phyloP scores from a whole-genome alignment of 2,329 filamentous ascomycete genomes.

The Penicillium psychrosexuale region DNA sequence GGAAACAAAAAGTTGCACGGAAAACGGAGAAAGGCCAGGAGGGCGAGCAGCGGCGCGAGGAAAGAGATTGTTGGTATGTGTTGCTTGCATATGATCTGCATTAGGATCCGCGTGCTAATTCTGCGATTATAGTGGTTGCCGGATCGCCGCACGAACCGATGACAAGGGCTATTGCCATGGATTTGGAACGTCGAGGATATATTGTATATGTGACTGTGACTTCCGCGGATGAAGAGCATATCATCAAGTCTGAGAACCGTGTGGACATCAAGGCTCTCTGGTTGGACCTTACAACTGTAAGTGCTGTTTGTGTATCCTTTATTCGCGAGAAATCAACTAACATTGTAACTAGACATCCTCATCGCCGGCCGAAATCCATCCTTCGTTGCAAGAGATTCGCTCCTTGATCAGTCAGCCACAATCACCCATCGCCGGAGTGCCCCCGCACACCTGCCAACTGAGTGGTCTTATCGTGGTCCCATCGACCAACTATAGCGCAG shows the following conservation, averaged over 20 bases:
- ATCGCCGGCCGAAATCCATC: constrained; percentile 54
- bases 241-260: constrained; percentile 72
- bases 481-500: constrained; percentile 71
- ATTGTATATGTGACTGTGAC: constrained; percentile 89
- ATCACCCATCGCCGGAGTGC: constrained; percentile 70
- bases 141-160: constrained; percentile 83
- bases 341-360: constrained; percentile 54
- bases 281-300: constrained; percentile 66
- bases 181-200: constrained; percentile 87
- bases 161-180: constrained; percentile 75
- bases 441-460: constrained; percentile 71
- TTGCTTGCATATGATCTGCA: constrained; percentile 9
- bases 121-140: constrained; percentile 63
- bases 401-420: constrained; percentile 70
- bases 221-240: constrained; percentile 77
- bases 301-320: constrained; percentile 2
- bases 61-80: constrained; percentile 69
- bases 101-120: constrained; percentile 13
- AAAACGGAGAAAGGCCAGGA: constrained; percentile 69
- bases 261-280: constrained; percentile 77
- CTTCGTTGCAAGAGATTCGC: constrained; percentile 70
- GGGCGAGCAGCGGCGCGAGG: constrained; percentile 77
- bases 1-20: constrained; percentile 58
- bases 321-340: not conserved
- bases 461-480: constrained; percentile 81